phyloP scores from a whole-genome alignment of 2,329 filamentous ascomycete genomes.

The Ceratocystis diversiconidia region DNA sequence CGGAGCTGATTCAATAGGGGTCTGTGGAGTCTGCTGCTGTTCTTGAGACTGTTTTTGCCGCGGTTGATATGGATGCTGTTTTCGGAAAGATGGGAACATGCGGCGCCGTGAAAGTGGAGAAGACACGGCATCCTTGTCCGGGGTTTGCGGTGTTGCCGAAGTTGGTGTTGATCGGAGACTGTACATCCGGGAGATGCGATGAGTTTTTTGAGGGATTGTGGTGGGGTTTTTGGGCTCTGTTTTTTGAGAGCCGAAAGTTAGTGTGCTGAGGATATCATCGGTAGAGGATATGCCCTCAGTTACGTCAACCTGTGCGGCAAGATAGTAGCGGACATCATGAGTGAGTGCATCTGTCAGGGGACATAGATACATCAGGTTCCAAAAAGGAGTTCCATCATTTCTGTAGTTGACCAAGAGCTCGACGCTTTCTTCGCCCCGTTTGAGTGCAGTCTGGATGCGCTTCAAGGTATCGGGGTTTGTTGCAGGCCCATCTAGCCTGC shows the following conservation, averaged over 20 bases:
- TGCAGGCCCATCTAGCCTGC: slow-evolving; percentile 35
- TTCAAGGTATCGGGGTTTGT: slow-evolving; percentile 31
- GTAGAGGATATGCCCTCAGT: slow-evolving; percentile 38
- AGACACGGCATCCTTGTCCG: neutral
- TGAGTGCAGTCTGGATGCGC: slow-evolving; percentile 31
- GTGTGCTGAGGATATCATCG: slow-evolving; percentile 36
- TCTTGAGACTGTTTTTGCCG: neutral
- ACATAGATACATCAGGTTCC: slow-evolving; percentile 41
- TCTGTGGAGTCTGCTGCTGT: neutral
- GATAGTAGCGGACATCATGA: slow-evolving; percentile 37
- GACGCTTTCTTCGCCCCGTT: slow-evolving; percentile 31
- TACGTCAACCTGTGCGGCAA: slow-evolving; percentile 44
- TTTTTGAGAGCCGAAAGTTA: slow-evolving; percentile 26
- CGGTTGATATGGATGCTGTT: neutral
- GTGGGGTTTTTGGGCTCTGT: neutral
- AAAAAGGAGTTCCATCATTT: slow-evolving; percentile 38
- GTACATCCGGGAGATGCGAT: slow-evolving; percentile 3
- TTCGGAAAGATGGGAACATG: slow-evolving; percentile 1
- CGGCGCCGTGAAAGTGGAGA: neutral
- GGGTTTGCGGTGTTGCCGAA: neutral
- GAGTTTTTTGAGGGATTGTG: neutral
- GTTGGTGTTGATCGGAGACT: neutral
- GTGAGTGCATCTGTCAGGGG: slow-evolving; percentile 34
- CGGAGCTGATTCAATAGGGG: slow-evolving; percentile 19
- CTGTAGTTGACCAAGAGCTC: slow-evolving; percentile 39